phyloP scores from a whole-genome alignment of 441 rosid species.

The Melastoma candidum region DNA sequence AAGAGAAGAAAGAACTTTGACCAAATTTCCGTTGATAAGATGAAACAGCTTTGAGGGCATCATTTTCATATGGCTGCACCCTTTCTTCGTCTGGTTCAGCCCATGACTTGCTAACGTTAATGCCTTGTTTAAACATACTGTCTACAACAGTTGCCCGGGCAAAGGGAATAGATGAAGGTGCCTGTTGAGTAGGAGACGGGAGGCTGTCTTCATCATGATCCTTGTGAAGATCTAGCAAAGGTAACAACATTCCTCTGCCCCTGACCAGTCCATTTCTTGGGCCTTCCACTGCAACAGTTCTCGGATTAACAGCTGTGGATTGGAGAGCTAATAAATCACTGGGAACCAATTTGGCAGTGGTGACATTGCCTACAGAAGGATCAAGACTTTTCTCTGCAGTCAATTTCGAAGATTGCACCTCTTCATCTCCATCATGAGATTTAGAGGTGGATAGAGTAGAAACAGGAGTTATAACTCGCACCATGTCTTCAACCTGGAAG shows the following conservation, averaged over 20 bases:
- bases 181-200: constrained; percentile 89
- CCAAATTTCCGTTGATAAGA: constrained; percentile 73
- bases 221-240: constrained; percentile 89
- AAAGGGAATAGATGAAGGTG: constrained; percentile 36
- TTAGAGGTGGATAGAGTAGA: constrained; percentile 17
- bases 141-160: constrained; percentile 30
- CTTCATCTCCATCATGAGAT: constrained; percentile 27
- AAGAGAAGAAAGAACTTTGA: constrained; percentile 30
- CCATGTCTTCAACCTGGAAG: constrained; percentile 48
- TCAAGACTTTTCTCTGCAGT: constrained; percentile 18
- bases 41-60: constrained; percentile 67
- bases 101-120: constrained; percentile 24
- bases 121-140: constrained; percentile 25
- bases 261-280: constrained; percentile 34
- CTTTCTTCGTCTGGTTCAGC: constrained; percentile 28
- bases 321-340: constrained; percentile 17
- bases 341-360: constrained; percentile 23
- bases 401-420: constrained; percentile 10
- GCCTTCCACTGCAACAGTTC: constrained; percentile 27
- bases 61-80: constrained; percentile 60
- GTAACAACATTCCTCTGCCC: constrained; percentile 45
- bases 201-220: constrained; percentile 92
- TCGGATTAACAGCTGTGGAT: constrained; percentile 20
- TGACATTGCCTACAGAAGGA: constrained; percentile 20
- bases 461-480: constrained; percentile 22